A percentile compares a stretch with the other conserved stretches of the same genome.
Evolutionary conservation across 441 rosid genomes (phyloP).

Genomic region (Cnidoscolus chayamansa): DNA sequence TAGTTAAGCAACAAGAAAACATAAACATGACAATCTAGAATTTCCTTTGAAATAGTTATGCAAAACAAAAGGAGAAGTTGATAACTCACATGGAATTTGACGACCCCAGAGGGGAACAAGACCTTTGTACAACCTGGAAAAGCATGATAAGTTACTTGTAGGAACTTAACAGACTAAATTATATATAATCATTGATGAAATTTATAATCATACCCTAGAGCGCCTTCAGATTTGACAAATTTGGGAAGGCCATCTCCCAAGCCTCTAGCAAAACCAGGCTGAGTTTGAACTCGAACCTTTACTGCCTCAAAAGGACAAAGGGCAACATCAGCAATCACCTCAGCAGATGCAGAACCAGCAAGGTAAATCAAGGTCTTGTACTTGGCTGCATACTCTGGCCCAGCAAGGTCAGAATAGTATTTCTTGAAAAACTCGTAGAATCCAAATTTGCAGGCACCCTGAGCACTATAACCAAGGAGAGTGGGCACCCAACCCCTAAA

Average conservation of each 20-base stretch:
- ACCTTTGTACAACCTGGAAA: conserved; percentile 90
- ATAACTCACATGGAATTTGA: conserved; percentile 94
- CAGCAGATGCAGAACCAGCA: conserved; percentile 99
- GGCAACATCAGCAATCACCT: conserved; percentile 95
- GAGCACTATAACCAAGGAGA: conserved; percentile 94
- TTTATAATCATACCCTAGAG: conserved; percentile 58
- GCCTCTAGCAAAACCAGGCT: conserved; percentile 99
- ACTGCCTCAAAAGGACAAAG: conserved; percentile 99
- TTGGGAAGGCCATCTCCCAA: conserved; percentile 89
- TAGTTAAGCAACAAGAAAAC: neutral
- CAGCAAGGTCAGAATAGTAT: conserved; percentile 85
- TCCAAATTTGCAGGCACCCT: conserved; percentile 99
- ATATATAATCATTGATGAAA: neutral
- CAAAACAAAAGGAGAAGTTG: neutral
- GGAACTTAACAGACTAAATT: neutral
- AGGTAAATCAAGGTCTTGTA: conserved; percentile 98
- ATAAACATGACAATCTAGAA: neutral
- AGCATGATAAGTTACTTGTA: conserved; percentile 8
- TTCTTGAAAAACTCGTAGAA: conserved; percentile 98
- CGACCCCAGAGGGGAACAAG: conserved; percentile 99
- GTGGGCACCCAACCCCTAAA: conserved; percentile 99
- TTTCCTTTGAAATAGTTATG: neutral
- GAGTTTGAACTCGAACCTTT: conserved; percentile 99
- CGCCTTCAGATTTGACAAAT: conserved; percentile 91
- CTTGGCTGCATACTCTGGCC: conserved; percentile 81